phyloP scores from a whole-genome alignment of 2,329 filamentous ascomycete species.

The Davidsoniella virescens region DNA sequence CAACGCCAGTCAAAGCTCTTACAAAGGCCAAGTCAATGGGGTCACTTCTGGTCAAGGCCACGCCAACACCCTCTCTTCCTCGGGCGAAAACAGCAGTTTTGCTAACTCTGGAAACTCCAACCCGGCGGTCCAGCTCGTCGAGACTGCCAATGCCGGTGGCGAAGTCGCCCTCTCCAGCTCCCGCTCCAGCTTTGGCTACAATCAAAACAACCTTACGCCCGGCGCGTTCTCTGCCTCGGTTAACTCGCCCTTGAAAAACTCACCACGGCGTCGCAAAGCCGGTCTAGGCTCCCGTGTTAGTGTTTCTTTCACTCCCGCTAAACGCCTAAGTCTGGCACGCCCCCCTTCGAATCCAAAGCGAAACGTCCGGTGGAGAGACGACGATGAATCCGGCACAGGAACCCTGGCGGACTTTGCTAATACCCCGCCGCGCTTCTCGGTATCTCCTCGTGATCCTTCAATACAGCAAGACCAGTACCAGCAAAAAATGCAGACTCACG shows the following conservation, averaged over 20 bases:
- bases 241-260: constrained; percentile 52
- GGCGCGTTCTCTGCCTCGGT: constrained; percentile 8
- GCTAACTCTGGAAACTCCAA: constrained; percentile 3
- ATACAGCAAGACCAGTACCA: constrained; percentile 37
- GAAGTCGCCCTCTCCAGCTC: constrained; percentile 6
- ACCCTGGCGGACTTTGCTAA: constrained; percentile 80
- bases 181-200: constrained; percentile 17
- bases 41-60: background rate
- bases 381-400: constrained; percentile 71
- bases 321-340: constrained; percentile 28
- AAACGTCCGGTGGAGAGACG: constrained; percentile 81
- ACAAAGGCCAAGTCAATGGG: constrained; percentile 12
- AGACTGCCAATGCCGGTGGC: constrained; percentile 7
- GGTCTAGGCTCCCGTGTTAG: constrained; percentile 46
- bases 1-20: constrained; percentile 4
- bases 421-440: constrained; percentile 40
- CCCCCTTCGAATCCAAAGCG: constrained; percentile 43
- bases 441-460: constrained; percentile 1
- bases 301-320: constrained; percentile 67
- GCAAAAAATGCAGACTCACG: constrained; percentile 1
- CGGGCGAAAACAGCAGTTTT: constrained; percentile 10
- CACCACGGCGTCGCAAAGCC: constrained; percentile 63
- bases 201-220: constrained; percentile 12
- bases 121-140: constrained; percentile 7
- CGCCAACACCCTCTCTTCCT: constrained; percentile 4